Evolutionary conservation across 192 early-diverging fungal genomes (phyloP).

Genomic region (Linnemannia zychae): DNA sequence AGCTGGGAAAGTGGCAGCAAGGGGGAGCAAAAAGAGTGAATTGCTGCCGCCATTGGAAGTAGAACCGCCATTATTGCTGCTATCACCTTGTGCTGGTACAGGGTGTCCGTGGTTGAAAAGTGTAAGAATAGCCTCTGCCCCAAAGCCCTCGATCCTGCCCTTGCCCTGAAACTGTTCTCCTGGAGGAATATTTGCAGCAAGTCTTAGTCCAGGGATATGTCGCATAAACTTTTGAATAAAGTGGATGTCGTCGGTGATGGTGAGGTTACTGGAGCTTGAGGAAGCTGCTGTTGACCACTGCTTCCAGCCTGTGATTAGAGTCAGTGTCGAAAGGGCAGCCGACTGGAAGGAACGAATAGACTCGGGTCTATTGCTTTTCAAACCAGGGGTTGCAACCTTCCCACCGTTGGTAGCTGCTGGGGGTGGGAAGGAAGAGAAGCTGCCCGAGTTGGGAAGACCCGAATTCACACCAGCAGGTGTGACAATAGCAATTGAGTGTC

Average conservation of each 20-base stretch:
- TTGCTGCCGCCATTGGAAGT: background rate
- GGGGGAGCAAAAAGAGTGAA: conserved; percentile 37
- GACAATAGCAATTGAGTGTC: background rate
- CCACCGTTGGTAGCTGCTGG: background rate
- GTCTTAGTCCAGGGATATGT: conserved; percentile 57
- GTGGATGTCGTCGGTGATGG: conserved; percentile 61
- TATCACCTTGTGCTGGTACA: background rate
- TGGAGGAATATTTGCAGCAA: conserved; percentile 51
- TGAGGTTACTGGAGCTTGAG: conserved; percentile 22
- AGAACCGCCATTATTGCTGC: background rate
- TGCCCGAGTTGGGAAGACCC: conserved; percentile 5
- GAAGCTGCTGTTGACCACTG: conserved; percentile 56
- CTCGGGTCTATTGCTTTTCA: conserved; percentile 19
- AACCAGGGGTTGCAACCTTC: background rate
- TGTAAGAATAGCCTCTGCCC: conserved; percentile 30
- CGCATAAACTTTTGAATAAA: conserved; percentile 64
- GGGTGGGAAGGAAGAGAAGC: conserved; percentile 25
- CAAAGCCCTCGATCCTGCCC: conserved; percentile 47
- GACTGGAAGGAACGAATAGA: conserved; percentile 59
- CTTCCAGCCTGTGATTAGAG: conserved; percentile 60
- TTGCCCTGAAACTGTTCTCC: conserved; percentile 29
- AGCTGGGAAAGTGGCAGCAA: conserved; percentile 49
- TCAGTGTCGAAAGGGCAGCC: conserved; percentile 57
- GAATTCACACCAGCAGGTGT: background rate
- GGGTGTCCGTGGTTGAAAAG: conserved; percentile 36